phyloP scores from a whole-genome alignment of 441 rosid species.

The Gossypium aridum region DNA sequence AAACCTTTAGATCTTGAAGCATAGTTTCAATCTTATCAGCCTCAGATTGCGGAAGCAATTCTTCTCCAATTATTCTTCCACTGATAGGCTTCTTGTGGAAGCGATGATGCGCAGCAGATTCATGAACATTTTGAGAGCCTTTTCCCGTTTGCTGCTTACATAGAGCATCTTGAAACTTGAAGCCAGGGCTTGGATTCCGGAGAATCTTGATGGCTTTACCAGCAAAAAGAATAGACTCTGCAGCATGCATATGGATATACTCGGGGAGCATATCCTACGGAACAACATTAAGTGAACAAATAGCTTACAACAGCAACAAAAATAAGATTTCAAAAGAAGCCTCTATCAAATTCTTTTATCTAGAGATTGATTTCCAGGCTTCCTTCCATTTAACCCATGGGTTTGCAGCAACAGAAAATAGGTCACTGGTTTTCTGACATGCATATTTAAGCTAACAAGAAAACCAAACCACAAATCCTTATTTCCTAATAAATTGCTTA shows the following conservation, averaged over 20 bases:
- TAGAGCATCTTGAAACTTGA: constrained; percentile 52
- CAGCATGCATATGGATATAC: constrained; percentile 76
- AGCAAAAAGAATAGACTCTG: constrained; percentile 88
- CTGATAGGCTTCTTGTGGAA: constrained; percentile 46
- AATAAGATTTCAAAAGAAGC: neutral
- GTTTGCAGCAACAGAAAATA: neutral
- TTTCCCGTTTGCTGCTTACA: constrained; percentile 43
- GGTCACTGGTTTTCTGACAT: neutral
- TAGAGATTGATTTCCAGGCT: neutral
- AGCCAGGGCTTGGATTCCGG: constrained; percentile 75
- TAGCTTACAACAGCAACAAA: constrained; percentile 10
- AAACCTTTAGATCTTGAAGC: constrained; percentile 84
- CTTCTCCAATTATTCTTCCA: constrained; percentile 53
- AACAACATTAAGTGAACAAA: constrained; percentile 20
- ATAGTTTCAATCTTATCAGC: constrained; percentile 89
- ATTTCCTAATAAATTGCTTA: neutral
- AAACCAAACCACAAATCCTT: neutral
- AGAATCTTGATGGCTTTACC: constrained; percentile 96
- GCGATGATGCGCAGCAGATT: constrained; percentile 42
- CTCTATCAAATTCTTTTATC: neutral
- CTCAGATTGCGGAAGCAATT: constrained; percentile 86
- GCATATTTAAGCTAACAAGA: neutral
- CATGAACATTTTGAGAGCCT: constrained; percentile 50
- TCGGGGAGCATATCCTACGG: constrained; percentile 95
- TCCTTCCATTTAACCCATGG: neutral